Conservation (phyloP, 1,139 yeast genomes). For the Scheffersomyces parashehatae region DNA sequence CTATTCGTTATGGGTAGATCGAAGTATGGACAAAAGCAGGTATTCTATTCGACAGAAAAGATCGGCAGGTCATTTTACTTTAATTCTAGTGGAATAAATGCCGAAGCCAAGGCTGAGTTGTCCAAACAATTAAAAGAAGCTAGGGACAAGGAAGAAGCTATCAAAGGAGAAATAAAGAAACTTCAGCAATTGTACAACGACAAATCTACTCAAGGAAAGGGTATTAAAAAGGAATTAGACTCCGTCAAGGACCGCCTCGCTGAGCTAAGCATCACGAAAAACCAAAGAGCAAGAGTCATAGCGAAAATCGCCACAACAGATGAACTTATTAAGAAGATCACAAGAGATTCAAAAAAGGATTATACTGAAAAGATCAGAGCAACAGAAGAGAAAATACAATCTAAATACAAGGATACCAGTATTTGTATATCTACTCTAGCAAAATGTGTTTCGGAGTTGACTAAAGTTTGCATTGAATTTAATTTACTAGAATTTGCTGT, state of each 20-base stretch:
- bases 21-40: constrained; percentile 56
- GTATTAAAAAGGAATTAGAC: constrained; percentile 9
- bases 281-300: constrained; percentile 12
- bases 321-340: constrained; percentile 25
- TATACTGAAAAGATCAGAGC: constrained; percentile 27
- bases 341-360: constrained; percentile 27
- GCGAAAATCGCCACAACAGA: constrained; percentile 20
- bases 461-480: constrained; percentile 20
- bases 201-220: constrained; percentile 5
- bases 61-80: constrained; percentile 35
- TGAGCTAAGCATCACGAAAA: constrained; percentile 19
- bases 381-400: constrained; percentile 23
- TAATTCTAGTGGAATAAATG: constrained; percentile 46
- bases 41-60: constrained; percentile 41
- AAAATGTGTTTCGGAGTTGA: constrained; percentile 18
- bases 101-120: constrained; percentile 26
- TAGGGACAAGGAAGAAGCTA: constrained; percentile 17
- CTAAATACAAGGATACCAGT: constrained; percentile 23
- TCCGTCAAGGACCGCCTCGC: constrained; percentile 4
- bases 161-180: constrained; percentile 10
- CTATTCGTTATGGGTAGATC: constrained; percentile 56
- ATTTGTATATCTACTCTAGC: constrained; percentile 14
- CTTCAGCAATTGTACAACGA: no score
- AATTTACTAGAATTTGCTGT: constrained; percentile 20
- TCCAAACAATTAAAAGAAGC: constrained; percentile 17